A percentile compares a stretch with the other conserved stretches of the same genome.
These are phyloP conservation scores for Dictyostelium purpureum DNA, from an alignment of 78 protist species.

Conservation along the genomic window DNA sequence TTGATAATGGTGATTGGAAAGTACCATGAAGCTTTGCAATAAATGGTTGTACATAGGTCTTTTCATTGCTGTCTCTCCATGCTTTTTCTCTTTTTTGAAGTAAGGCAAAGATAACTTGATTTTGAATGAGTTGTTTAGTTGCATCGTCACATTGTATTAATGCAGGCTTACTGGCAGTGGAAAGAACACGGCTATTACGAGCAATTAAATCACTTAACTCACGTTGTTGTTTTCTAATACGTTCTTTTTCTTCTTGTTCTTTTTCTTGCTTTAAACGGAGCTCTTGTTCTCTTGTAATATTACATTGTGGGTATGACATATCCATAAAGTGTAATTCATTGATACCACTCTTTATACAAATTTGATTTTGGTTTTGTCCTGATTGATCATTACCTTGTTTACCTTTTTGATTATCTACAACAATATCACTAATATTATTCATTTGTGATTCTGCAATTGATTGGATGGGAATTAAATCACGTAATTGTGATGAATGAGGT, in stretches of 20 bases:
- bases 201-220: background rate
- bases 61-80: background rate
- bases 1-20: background rate
- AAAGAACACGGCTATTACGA: background rate
- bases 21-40: background rate
- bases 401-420: background rate
- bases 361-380: background rate
- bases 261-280: background rate
- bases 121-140: background rate
- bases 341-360: conserved; percentile 21
- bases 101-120: background rate
- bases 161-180: background rate
- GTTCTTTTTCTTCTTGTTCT: background rate
- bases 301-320: background rate
- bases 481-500: conserved; percentile 65
- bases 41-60: background rate
- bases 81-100: background rate
- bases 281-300: background rate
- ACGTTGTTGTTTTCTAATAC: conserved; percentile 1
- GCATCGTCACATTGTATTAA: background rate
- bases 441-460: conserved; percentile 27
- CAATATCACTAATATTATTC: background rate
- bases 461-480: conserved; percentile 64
- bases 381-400: background rate
- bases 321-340: background rate